Evolutionary conservation across 2,329 filamentous ascomycete species (phyloP).

Genomic region (Talaromyces marneffei): DNA sequence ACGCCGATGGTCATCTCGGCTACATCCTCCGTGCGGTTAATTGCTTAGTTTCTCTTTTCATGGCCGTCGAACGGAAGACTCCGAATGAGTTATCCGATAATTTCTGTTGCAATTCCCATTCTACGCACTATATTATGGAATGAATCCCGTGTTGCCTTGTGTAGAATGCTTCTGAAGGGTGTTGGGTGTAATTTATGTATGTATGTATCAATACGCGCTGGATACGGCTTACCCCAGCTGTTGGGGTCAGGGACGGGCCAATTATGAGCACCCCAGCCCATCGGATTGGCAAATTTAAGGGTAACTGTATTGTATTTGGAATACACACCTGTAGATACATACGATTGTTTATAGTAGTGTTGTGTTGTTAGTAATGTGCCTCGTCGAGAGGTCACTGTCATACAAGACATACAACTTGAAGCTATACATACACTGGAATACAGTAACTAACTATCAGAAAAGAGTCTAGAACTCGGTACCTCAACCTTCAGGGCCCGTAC

Average conservation of each 20-base stretch:
- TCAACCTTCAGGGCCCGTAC: not conserved
- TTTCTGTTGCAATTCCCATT: too few relatives aligned
- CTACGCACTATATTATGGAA: not conserved
- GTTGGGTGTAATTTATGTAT: not conserved
- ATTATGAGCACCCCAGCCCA: not conserved
- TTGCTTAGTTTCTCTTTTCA: not conserved
- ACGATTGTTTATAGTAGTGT: not conserved
- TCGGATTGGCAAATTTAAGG: not conserved
- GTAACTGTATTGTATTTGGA: not conserved
- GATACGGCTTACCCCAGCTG: not conserved
- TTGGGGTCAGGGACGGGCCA: not conserved
- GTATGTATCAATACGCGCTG: not conserved
- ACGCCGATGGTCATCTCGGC: not conserved
- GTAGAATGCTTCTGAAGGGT: not conserved
- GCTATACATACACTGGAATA: too few relatives aligned
- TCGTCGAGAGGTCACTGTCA: not conserved
- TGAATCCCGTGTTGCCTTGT: not conserved
- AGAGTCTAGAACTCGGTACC: not conserved
- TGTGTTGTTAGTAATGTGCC: not conserved
- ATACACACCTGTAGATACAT: not conserved
- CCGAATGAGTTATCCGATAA: constrained; percentile 6
- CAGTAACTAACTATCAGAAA: too few relatives aligned
- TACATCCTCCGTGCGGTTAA: not conserved
- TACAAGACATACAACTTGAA: not conserved
- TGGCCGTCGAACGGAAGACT: not conserved